phyloP scores from a whole-genome alignment of 768 basidiomycete species.

The Termitomyces sp. region DNA sequence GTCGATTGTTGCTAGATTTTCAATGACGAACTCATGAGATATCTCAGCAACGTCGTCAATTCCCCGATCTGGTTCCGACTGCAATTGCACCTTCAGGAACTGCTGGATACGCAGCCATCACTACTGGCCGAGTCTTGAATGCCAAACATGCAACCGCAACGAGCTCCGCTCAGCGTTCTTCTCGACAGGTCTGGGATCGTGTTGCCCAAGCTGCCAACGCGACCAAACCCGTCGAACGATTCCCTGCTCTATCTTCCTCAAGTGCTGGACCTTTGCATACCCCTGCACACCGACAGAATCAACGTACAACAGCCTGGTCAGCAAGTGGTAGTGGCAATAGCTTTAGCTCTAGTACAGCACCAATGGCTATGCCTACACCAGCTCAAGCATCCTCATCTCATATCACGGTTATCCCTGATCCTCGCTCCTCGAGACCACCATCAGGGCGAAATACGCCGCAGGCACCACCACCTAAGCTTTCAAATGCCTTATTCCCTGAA shows the following conservation, averaged over 20 bases:
- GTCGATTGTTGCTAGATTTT: constrained; percentile 5
- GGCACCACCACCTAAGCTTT: constrained; percentile 39
- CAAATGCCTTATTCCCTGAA: constrained; percentile 60
- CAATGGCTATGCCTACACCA: constrained; percentile 19
- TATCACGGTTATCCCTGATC: constrained; percentile 16
- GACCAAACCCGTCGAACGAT: constrained; percentile 23
- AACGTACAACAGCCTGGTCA: constrained; percentile 61
- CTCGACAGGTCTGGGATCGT: constrained; percentile 76
- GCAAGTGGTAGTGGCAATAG: constrained; percentile 23
- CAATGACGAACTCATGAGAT: background rate
- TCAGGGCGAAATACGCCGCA: constrained; percentile 13
- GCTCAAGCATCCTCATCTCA: constrained; percentile 18
- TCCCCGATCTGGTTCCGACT: constrained; percentile 68
- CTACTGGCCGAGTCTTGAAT: constrained; percentile 78
- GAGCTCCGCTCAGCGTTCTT: constrained; percentile 48
- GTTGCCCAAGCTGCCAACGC: constrained; percentile 74
- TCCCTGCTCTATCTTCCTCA: constrained; percentile 25
- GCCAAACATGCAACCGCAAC: constrained; percentile 71
- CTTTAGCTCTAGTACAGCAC: constrained; percentile 12
- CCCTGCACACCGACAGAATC: constrained; percentile 36
- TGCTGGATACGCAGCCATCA: constrained; percentile 66
- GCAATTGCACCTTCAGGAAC: constrained; percentile 36
- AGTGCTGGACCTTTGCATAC: constrained; percentile 8
- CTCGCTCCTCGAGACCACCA: constrained; percentile 9
- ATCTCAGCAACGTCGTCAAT: constrained; percentile 73